These are phyloP conservation scores for Aspergillus amoenus DNA, from an alignment of 2,329 filamentous ascomycete genomes.

Conservation along the genomic window DNA sequence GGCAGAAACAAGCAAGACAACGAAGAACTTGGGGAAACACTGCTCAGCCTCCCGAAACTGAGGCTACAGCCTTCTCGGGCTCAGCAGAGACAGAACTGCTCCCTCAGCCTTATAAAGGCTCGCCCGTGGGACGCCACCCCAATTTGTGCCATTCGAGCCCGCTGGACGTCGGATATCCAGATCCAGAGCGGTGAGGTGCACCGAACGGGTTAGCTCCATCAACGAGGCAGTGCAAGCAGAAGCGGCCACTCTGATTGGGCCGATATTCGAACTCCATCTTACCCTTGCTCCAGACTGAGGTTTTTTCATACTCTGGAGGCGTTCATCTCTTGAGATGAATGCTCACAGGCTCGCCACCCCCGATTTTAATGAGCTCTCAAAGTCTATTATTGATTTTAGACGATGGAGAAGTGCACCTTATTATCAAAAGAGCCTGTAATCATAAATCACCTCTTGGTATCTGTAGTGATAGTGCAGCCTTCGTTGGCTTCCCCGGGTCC, in stretches of 20 bases:
- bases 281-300: neutral
- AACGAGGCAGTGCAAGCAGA: constrained; percentile 25
- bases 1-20: neutral
- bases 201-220: constrained; percentile 19
- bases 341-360: neutral
- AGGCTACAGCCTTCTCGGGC: neutral
- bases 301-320: neutral
- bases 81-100: neutral
- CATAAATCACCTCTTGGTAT: neutral
- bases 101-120: constrained; percentile 8
- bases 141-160: neutral
- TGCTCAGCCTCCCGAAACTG: neutral
- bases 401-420: neutral
- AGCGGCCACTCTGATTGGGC: constrained; percentile 8
- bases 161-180: constrained; percentile 3
- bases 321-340: neutral
- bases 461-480: neutral
- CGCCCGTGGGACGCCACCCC: neutral
- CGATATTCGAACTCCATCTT: neutral
- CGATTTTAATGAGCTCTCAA: neutral
- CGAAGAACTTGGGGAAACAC: neutral
- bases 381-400: neutral
- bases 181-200: constrained; percentile 21
- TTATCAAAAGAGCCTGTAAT: neutral
- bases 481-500: neutral